These are phyloP conservation scores for Lactifluus piperatus DNA, from an alignment of 768 basidiomycete genomes.

Conservation along the genomic window DNA sequence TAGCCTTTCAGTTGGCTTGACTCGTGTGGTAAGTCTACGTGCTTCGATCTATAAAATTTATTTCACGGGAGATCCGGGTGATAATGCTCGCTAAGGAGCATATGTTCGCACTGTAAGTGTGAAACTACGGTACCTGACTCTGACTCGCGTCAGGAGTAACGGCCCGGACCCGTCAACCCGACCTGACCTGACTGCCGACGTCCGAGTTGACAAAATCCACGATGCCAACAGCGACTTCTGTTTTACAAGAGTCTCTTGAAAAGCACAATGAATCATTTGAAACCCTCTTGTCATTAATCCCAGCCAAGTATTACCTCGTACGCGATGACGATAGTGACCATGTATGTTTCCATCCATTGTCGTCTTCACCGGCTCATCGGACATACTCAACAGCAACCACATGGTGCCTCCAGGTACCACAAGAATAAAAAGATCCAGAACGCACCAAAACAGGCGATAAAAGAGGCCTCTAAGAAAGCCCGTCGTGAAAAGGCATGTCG, in stretches of 20 bases:
- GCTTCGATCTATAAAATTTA: too few species aligned
- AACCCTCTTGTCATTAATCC: constrained; percentile 73
- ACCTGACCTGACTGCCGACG: background rate
- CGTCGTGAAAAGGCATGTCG: constrained; percentile 69
- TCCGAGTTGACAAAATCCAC: background rate
- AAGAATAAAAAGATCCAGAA: constrained; percentile 76
- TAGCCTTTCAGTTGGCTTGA: background rate
- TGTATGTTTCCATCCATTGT: constrained; percentile 30
- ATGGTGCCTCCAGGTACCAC: constrained; percentile 63
- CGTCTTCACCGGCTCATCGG: background rate
- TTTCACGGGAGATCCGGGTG: too few species aligned
- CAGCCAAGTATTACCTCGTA: constrained; percentile 80
- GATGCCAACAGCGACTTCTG: constrained; percentile 17
- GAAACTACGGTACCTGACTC: too few species aligned
- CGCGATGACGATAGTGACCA: constrained; percentile 59
- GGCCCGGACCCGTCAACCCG: too few species aligned
- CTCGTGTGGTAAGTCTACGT: background rate
- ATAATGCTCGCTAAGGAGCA: too few species aligned
- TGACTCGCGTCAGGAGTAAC: too few species aligned
- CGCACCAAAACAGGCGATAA: constrained; percentile 77
- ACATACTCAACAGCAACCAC: background rate
- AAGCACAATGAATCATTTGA: constrained; percentile 84
- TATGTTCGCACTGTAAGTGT: too few species aligned
- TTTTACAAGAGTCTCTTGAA: constrained; percentile 59
- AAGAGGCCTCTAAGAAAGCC: constrained; percentile 84